These are phyloP conservation scores for Chlorokybus atmophyticus DNA, from an alignment of 139 green algal species.

Conservation along the genomic window DNA sequence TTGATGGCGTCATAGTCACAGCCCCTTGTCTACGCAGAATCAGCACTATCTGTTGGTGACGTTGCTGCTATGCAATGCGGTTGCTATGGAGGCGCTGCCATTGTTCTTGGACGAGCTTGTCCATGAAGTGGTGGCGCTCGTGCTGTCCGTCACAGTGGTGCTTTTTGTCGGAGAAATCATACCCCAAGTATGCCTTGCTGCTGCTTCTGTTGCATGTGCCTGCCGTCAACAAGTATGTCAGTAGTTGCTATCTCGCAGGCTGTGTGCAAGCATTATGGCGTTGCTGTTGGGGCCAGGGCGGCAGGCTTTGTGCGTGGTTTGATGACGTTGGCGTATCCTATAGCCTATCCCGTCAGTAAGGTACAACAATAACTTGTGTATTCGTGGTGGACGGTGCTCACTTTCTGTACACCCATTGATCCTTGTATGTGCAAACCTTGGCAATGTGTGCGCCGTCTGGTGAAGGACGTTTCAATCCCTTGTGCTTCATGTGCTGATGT, in stretches of 20 bases:
- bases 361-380: too few species aligned
- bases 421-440: too few species aligned
- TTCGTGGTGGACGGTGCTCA: too few species aligned
- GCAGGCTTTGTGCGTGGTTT: conserved; percentile 6
- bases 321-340: conserved; percentile 10
- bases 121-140: conserved; percentile 5
- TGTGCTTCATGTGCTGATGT: too few species aligned
- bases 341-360: conserved; percentile 17
- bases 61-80: conserved; percentile 30
- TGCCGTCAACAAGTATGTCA: too few species aligned
- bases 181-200: background rate
- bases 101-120: conserved; percentile 18
- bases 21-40: too few species aligned
- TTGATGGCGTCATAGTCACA: too few species aligned
- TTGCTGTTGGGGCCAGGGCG: conserved; percentile 16
- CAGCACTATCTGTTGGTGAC: conserved; percentile 28
- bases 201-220: conserved; percentile 3
- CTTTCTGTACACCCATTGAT: too few species aligned
- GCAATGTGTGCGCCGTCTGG: too few species aligned
- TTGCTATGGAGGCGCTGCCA: conserved; percentile 20
- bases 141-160: conserved; percentile 39
- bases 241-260: conserved; percentile 19
- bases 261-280: conserved; percentile 12
- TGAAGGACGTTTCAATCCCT: too few species aligned
- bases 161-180: conserved; percentile 71